Conservation (phyloP, 805 yeast genomes). For the Ogataea neopini region DNA sequence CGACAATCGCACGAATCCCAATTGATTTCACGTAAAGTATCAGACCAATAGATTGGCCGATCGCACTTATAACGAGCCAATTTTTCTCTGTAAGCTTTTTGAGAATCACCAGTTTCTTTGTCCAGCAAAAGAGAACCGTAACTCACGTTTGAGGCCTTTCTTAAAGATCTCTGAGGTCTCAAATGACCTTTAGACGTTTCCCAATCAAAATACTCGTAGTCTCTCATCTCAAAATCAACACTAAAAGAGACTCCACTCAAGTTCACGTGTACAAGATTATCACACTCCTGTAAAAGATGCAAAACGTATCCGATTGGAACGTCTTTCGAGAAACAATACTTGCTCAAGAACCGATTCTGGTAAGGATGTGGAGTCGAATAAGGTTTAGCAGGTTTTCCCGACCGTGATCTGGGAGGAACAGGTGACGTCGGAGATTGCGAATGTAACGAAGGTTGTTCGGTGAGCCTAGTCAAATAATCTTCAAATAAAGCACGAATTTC, state of each 20-base stretch:
- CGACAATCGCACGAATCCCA: slow-evolving; percentile 30
- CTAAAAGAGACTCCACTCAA: slow-evolving; percentile 65
- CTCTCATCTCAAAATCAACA: slow-evolving; percentile 59
- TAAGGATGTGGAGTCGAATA: slow-evolving; percentile 53
- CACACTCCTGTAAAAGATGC: slow-evolving; percentile 69
- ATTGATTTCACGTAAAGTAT: slow-evolving; percentile 38
- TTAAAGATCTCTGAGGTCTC: background rate
- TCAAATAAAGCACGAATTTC: slow-evolving; percentile 6
- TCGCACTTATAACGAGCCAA: slow-evolving; percentile 14
- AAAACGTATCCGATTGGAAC: slow-evolving; percentile 76
- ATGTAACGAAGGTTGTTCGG: slow-evolving; percentile 5
- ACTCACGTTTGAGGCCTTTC: slow-evolving; percentile 10
- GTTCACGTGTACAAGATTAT: slow-evolving; percentile 55
- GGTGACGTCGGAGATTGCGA: background rate
- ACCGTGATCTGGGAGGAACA: background rate
- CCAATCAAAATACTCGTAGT: slow-evolving; percentile 41
- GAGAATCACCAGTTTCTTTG: slow-evolving; percentile 19
- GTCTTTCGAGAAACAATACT: slow-evolving; percentile 69
- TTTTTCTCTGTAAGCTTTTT: slow-evolving; percentile 24
- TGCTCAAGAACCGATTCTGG: slow-evolving; percentile 58
- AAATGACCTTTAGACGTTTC: slow-evolving; percentile 22
- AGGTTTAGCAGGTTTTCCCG: slow-evolving; percentile 15
- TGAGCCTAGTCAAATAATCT: slow-evolving; percentile 6
- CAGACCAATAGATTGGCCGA: slow-evolving; percentile 31
- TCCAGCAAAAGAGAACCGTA: slow-evolving; percentile 36